Evolutionary conservation across 2,329 filamentous ascomycete species (phyloP), one percentile per base, ranked within the genome.

Genomic region (Neonectria coccinea): DNA sequence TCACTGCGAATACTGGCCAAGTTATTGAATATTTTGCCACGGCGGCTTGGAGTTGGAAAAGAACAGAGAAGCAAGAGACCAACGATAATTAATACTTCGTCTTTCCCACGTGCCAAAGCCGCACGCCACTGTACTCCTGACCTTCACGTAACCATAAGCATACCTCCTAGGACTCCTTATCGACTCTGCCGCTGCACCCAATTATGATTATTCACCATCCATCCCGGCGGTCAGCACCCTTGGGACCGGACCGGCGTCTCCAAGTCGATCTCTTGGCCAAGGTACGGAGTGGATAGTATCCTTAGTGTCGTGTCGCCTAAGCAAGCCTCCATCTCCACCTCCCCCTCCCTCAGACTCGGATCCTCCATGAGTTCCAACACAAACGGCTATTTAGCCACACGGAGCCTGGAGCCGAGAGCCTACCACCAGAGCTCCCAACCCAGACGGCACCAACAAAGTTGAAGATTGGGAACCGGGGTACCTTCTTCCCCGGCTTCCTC

Each of bases 241-340:
- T 22, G 47, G 47, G 31, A 62, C 59, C 59, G 59, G 59, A 29
- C 59, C 59, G 59, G 59, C 48, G 10, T 56, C 53, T 41, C n/a
- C 29, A 10, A 20, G 39, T 16, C 25, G 44, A 47, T 45, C 42
- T n/a, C 39, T 45, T 45, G 42, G 42, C 8, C 18, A 25, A 6
- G 25, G 25, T 25, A 22, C 20, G 20, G 18, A 8, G 44, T 47
- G 20, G 20, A 4, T 9, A 47, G 20, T 22, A 22, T 22, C 22
- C 22, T 29, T 39, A 39, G 36, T 39, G 8, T 42, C 39, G 4
- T 18, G n/a, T 20, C 39, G 39, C n/a, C 39, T 42, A 11, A 11
- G 6, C 39, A 11, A 11, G 6, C 39, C 7, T 42, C n/a, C 39
- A 42, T 42, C n/a, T 42, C n/a, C 39, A 42, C n/a, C 8, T 42